Evolutionary conservation across 2,329 filamentous ascomycete species (phyloP), one percentile per base, ranked within the genome.

Genomic region (Colletotrichum sp.): DNA sequence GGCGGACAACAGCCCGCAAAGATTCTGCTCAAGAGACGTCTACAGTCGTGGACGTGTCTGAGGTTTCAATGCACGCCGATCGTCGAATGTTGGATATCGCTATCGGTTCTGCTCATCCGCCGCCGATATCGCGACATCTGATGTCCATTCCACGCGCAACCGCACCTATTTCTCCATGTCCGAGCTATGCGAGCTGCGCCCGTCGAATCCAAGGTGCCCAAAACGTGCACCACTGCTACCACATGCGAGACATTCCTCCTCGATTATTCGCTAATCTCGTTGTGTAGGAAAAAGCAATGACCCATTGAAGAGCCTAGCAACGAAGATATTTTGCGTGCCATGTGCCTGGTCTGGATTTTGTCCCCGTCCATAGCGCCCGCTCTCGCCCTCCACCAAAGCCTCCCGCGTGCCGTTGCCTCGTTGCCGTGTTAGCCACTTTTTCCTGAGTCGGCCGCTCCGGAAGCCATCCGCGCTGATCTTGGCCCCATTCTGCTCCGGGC

Each of bases 61-160:
- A 49, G 59, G 65, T 76, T 68, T 65, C 71, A 69, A 60, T 69
- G 70, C 65, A 65, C 21, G 28, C 36, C 26, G 39, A 59, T 74
- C 64, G 49, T 73, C 59, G 26, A 60, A 52, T 60, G 49, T 73
- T 44, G 16, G 30, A 60, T 60, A 34, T 73, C 57, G 34, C 70
- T 55, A 52, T 69, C 64, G 49, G 21, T 39, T 63, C 13, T 65
- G 18, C 70, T 74, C 70, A 69, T 69, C 74, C 65, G 49, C 12
- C 71, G 65, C 65, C 65, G 71, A 74, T 74, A 76, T 76, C 64
- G 74, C 74, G 73, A 69, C 73, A 72, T 76, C 73, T 13, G 63
- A 76, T 72, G 30, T 76, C 32, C 70, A 72, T 57, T 75, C 69
- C 69, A 39, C 70, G 69, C 64, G 34, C 71, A 59, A 63, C 59